These are phyloP conservation scores for Paspalum notatum DNA, from an alignment of 176 grass and related monocot species.

Conservation along the genomic window DNA sequence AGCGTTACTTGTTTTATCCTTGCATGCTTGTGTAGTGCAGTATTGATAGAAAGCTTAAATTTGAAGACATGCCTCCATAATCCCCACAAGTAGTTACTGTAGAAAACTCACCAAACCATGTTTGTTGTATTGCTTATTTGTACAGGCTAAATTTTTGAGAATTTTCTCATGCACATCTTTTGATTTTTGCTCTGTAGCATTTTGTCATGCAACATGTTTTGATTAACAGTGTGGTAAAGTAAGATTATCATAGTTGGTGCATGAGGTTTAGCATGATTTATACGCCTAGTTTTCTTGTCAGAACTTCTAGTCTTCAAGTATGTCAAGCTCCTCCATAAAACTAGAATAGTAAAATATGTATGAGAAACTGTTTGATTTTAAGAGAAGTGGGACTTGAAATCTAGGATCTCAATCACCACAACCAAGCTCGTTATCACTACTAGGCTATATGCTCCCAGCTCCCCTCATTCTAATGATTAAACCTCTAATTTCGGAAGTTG, in stretches of 20 bases:
- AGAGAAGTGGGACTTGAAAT: not conserved
- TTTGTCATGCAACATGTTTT: slow-evolving; percentile 7
- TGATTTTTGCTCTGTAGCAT: slow-evolving; percentile 20
- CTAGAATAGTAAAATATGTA: not conserved
- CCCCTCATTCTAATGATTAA: not conserved
- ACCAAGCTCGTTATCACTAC: not conserved
- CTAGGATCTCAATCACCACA: not conserved
- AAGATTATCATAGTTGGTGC: slow-evolving; percentile 33
- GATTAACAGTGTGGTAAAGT: not conserved
- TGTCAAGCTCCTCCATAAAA: not conserved
- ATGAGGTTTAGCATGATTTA: not conserved
- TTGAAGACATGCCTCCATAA: not conserved
- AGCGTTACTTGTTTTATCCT: not conserved
- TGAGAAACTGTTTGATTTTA: not conserved
- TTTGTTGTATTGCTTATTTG: not conserved
- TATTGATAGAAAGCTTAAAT: slow-evolving; percentile 11
- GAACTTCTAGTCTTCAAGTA: not conserved
- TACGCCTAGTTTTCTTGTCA: slow-evolving; percentile 8
- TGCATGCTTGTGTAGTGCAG: slow-evolving; percentile 4
- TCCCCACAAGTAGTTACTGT: not conserved
- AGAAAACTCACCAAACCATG: slow-evolving; percentile 4
- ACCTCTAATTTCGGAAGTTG: not conserved
- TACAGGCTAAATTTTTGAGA: slow-evolving; percentile 15
- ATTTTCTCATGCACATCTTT: not conserved
- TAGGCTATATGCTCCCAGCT: not conserved